Base-by-base conservation (phyloP, 2,329 filamentous ascomycete genomes). In the Periconia sp. region DNA sequence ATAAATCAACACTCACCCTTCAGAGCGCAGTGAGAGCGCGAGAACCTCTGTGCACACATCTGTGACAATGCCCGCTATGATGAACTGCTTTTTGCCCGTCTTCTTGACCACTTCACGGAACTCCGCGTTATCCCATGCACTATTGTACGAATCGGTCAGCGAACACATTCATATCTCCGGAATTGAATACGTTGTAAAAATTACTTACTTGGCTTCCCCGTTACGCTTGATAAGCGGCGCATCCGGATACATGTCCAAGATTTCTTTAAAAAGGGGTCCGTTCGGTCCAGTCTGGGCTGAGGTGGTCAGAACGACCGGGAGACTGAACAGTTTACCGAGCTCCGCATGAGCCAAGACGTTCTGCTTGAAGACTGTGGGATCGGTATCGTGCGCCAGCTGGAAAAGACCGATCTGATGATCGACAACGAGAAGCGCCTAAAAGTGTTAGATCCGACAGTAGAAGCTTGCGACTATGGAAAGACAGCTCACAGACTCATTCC, bases 41-140 rank as follows among this genome's bases (percentile, higher is more conserved):
- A 89, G 79, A 77, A 91, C 91, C 0, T 87, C 78, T 17, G 86
- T 89, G 79, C 87, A 91, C 53, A 91, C 88, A 68, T 91, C 88
- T 0, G 89, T 91, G 2, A 84, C 81, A 62, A 91, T 90, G 8
- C 89, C 88, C 1, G 79, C 87, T 13, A 92, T 72, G 64, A 92
- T 88, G 62, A 91, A 76, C 69, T 92, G 89, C 30, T 80, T 85
- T 69, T 84, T 86, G 52, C 82, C 82, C 5, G 86, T 82, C 1
- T 85, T 86, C 57, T 79, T 74, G 55, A 92, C 79, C 1, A 88
- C 88, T 1, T 77, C 77, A 35, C 81, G 81, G 76, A 92, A 91
- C 0, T 88, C 82, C 2, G 79, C 60, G 61, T 89, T 91, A 67
- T 92, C 89, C 89, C 87, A 91, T 2, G 89, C 88, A 66, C 68